Conservation (phyloP, 768 basidiomycete species). For the Neoboletus magnificus region DNA sequence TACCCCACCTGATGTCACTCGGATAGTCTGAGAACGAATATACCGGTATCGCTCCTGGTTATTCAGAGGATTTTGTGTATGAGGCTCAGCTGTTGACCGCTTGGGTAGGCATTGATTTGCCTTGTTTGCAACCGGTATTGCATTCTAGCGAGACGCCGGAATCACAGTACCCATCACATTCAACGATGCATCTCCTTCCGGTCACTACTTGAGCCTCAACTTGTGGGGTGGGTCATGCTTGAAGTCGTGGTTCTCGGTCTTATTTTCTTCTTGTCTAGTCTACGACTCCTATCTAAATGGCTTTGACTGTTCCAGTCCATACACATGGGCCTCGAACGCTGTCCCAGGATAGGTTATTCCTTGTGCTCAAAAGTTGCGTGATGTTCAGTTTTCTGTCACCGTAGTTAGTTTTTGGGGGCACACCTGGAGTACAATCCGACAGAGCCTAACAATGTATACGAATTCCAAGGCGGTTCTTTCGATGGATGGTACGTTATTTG, state of each 20-base stretch:
- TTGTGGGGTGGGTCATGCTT: conserved; percentile 41
- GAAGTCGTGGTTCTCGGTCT: background rate
- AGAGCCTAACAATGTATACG: conserved; percentile 22
- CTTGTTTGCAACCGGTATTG: background rate
- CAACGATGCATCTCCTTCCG: conserved; percentile 46
- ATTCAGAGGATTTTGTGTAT: conserved; percentile 44
- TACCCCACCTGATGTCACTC: background rate
- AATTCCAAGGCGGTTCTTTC: conserved; percentile 45
- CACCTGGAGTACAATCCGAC: conserved; percentile 21
- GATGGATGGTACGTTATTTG: conserved; percentile 48
- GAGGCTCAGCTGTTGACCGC: conserved; percentile 34
- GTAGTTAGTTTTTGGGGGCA: conserved; percentile 41
- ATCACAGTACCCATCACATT: conserved; percentile 46
- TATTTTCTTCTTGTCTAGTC: conserved; percentile 5
- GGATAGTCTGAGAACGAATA: conserved; percentile 54
- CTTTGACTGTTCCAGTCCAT: conserved; percentile 51
- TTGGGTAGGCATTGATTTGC: conserved; percentile 14
- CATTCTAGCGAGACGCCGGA: conserved; percentile 38
- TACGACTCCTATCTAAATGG: conserved; percentile 44
- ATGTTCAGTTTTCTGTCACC: background rate
- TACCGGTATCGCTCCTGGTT: conserved; percentile 33
- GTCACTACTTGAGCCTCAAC: conserved; percentile 44
- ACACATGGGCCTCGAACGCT: conserved; percentile 42
- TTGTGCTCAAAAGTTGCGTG: background rate
- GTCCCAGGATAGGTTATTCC: conserved; percentile 35